Base-by-base conservation (phyloP, 257 asterid species). In the Lithospermum erythrorhizon region DNA sequence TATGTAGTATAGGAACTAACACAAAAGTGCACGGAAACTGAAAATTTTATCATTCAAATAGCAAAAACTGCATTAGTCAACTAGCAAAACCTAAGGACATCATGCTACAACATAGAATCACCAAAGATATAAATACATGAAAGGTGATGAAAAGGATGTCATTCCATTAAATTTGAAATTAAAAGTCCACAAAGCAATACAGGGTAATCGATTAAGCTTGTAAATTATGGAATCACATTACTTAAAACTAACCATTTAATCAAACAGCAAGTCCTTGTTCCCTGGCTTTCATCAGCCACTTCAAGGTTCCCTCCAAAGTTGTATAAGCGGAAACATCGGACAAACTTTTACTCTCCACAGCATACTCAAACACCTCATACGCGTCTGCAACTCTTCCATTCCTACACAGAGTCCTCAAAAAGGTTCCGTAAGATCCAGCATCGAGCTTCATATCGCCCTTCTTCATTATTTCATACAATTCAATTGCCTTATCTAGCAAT, bases 311-410 rank as follows among this genome's bases (percentile, higher is more conserved):
- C 75, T 88, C 97, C 75, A 88, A 64, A 27, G 95, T 86, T 18
- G 95, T 69, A 72, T 88, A 91, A 29, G 97, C 97, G 21, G 86
- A 75, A 72, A 84, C 72, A 59, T 86, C 97, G 1, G 81, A 72
- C 78, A 91, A 70, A 73, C 97, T 88, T 79, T 86, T 91, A 78
- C 97, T 88, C 78, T 84, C 95, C 19, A 91, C 68, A 14, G 86
- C 97, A 72, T 88, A 86, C 76, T 91, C 95, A 62, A 82, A 91
- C 69, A 88, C 94, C 54, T 78, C 98, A 68, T 88, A 88, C 55
- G 95, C 95, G 32, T 85, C 94, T 13, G 90, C 87, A 58, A 88
- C 95, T 74, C 94, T 82, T 9, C 94, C 95, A 66, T 76, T 78
- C 81, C 89, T 76, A 76, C 96, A 81, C 14, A 86, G 78, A 1